Evolutionary conservation across 169 alveolate species (phyloP).

Genomic region (Eimeria acervulina): DNA sequence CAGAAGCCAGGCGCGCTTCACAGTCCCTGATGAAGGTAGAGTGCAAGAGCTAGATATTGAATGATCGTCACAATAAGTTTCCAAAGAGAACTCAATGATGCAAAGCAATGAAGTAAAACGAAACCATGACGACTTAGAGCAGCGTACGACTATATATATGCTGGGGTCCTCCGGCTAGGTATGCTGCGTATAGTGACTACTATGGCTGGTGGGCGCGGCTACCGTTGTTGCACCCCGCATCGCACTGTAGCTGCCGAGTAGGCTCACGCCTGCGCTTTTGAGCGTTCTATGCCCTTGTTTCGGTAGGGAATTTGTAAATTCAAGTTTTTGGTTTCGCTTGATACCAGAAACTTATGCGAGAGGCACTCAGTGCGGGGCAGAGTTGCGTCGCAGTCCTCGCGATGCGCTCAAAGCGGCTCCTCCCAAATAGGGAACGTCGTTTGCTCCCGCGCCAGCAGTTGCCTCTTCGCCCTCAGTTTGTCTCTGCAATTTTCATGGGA

Average conservation of each 20-base stretch:
- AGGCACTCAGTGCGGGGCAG: slow-evolving; percentile 79
- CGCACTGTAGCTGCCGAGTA: slow-evolving; percentile 69
- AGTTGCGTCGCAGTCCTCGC: slow-evolving; percentile 74
- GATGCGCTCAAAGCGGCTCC: slow-evolving; percentile 78
- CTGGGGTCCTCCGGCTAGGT: slow-evolving; percentile 61
- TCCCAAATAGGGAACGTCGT: slow-evolving; percentile 71
- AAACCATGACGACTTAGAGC: background rate
- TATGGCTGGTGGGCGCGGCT: slow-evolving; percentile 80
- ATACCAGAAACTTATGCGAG: slow-evolving; percentile 47
- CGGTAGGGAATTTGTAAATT: slow-evolving; percentile 48
- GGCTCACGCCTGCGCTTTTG: slow-evolving; percentile 11
- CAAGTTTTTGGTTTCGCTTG: slow-evolving; percentile 63
- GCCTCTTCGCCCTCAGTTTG: slow-evolving; percentile 52
- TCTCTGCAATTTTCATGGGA: slow-evolving; percentile 60
- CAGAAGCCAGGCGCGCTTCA: slow-evolving; percentile 67
- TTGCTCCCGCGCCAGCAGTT: slow-evolving; percentile 71
- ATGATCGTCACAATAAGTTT: background rate
- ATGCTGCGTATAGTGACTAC: slow-evolving; percentile 60
- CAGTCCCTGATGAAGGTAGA: slow-evolving; percentile 44
- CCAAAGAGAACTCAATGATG: background rate
- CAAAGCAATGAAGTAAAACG: slow-evolving; percentile 9
- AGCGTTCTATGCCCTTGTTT: slow-evolving; percentile 43
- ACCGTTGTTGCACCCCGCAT: slow-evolving; percentile 78
- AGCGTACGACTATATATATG: background rate
- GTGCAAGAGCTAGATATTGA: slow-evolving; percentile 32